A percentile compares a stretch with the other conserved stretches of the same genome.
These are phyloP conservation scores for Penicillium flavigenum DNA, from an alignment of 495 filamentous ascomycete genomes.

Conservation along the genomic window DNA sequence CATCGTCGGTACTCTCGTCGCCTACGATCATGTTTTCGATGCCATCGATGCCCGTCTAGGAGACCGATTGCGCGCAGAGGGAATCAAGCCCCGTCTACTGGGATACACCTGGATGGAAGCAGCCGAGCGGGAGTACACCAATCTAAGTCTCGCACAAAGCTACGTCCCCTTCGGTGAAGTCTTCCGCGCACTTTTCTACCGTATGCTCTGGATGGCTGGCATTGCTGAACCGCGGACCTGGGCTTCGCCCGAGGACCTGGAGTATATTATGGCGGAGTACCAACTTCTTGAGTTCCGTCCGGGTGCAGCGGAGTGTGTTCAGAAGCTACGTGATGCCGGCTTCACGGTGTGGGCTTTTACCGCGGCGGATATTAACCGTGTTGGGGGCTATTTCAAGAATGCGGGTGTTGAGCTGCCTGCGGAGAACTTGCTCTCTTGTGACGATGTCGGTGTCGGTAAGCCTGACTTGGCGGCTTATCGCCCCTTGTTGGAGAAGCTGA, in stretches of 20 bases:
- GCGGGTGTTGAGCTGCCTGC: conserved; percentile 36
- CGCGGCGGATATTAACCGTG: conserved; percentile 35
- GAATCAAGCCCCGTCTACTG: conserved; percentile 35
- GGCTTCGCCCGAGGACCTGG: conserved; percentile 33
- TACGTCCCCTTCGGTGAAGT: conserved; percentile 34
- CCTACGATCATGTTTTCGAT: conserved; percentile 33
- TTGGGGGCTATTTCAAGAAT: conserved; percentile 38
- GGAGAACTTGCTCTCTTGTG: conserved; percentile 38
- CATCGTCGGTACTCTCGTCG: conserved; percentile 41
- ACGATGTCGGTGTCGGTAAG: conserved; percentile 32
- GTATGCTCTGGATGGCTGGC: conserved; percentile 32
- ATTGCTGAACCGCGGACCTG: conserved; percentile 33
- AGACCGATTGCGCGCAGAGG: conserved; percentile 33
- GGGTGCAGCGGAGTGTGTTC: conserved; percentile 33
- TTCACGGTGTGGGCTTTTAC: conserved; percentile 48
- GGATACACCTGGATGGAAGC: conserved; percentile 42
- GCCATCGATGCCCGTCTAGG: conserved; percentile 35
- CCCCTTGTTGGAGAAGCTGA: conserved; percentile 28
- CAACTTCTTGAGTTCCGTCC: conserved; percentile 29
- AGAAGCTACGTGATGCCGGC: conserved; percentile 37
- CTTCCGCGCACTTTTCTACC: conserved; percentile 40
- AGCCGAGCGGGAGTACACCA: conserved; percentile 45
- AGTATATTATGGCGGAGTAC: conserved; percentile 30
- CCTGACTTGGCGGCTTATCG: conserved; percentile 32
- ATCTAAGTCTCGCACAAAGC: conserved; percentile 35